Base-by-base conservation (phyloP, 176 grass and related monocot genomes). In the Carex pumila region DNA sequence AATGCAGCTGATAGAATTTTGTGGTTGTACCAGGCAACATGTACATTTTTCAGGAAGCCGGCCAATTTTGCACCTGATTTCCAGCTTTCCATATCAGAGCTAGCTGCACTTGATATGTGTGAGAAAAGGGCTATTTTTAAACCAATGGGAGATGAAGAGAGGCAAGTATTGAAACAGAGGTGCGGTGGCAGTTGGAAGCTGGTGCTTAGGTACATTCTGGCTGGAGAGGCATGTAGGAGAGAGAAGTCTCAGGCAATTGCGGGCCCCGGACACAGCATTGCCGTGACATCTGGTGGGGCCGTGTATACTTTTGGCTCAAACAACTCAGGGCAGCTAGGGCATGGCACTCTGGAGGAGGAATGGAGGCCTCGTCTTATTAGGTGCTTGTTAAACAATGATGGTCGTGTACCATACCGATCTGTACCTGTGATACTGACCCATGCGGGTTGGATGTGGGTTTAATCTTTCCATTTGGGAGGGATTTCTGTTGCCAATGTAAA, bases 101-200 rank as follows among this genome's bases (percentile, higher is more conserved):
- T 97, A 13, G 91, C 94, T n/a, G 94, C 91, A 1, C 90, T 97
- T 61, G 94, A 94, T 57, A 94, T 97, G 91, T 97, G 91, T 61
- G 88, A 97, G 79, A 92, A 94, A 88, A 83, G 94, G 80, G 91
- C 90, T 32, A 88, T 97, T 30, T 97, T 97, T 89, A 97, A 94
- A 84, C 91, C 91, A 41, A 90, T 94, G 90, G 72, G 21, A 83
- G 31, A 82, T 41, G 85, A 97, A 83, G 94, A 97, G 69, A 94
- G 78, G 83, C 84, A 94, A 86, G 30, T 86, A 31, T 79, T 97
- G 56, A 97, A 94, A 83, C 88, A 92, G 57, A 67, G 85, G 25
- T 94, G 94, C 0, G 88, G 92, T 0, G 92, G 92, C 41, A 92
- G 86, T 82, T 97, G 94, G 94, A 97, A 97, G 77, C 85, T 97